Evolutionary conservation across 148 eudicot genomes (phyloP).

Genomic region (Rhododendron mucronatum): DNA sequence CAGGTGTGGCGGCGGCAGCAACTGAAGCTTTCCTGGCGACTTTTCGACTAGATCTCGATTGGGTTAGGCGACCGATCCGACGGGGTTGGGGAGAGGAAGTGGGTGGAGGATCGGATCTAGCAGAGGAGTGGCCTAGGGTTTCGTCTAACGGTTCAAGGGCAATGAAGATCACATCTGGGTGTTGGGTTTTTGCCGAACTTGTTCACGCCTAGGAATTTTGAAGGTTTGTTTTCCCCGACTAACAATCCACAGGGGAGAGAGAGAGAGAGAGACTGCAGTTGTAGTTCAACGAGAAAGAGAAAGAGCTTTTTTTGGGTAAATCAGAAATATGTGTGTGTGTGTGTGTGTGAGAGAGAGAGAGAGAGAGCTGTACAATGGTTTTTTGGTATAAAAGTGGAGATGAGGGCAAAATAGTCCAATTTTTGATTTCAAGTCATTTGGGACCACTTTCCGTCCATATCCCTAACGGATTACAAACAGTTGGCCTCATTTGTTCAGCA

Average conservation of each 20-base stretch:
- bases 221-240: neutral
- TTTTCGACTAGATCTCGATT: constrained; percentile 73
- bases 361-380: no score
- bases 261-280: neutral
- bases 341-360: no score
- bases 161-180: constrained; percentile 28
- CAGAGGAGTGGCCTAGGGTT: constrained; percentile 97
- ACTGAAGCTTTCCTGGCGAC: constrained; percentile 81
- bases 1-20: constrained; percentile 53
- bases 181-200: constrained; percentile 1
- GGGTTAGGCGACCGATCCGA: constrained; percentile 91
- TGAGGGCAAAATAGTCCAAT: no score
- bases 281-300: neutral
- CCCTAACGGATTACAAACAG: no score
- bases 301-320: neutral
- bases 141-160: constrained; percentile 59
- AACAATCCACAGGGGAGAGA: neutral
- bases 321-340: no score
- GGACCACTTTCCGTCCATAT: no score
- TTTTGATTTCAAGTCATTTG: no score
- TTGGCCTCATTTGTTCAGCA: no score
- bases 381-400: no score
- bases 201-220: constrained; percentile 13
- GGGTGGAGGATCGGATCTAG: constrained; percentile 77
- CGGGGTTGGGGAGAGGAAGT: constrained; percentile 71